Percentiles rank a stretch among this genome's conserved stretches.
Evolutionary conservation across 164 flowering plant genomes (phyloP).

Genomic region (Annona squamosa): DNA sequence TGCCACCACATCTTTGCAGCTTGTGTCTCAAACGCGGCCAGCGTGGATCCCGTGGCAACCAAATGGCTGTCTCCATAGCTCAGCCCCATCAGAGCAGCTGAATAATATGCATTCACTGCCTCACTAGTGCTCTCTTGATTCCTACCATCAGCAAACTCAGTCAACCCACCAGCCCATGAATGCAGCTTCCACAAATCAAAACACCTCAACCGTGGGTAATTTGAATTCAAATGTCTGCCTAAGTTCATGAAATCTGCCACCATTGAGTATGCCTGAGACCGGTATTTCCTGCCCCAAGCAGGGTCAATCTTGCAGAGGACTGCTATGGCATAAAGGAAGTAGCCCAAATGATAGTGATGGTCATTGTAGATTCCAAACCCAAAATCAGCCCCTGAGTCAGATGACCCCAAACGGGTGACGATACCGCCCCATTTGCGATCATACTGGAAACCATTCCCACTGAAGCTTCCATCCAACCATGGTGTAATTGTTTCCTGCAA

Average conservation of each 20-base stretch:
- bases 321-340: slow-evolving; percentile 77
- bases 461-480: slow-evolving; percentile 76
- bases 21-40: slow-evolving; percentile 61
- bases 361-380: slow-evolving; percentile 87
- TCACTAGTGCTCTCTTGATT: slow-evolving; percentile 90
- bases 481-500: slow-evolving; percentile 66
- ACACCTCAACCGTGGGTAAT: slow-evolving; percentile 63
- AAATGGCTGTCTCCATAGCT: slow-evolving; percentile 81
- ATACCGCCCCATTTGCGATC: slow-evolving; percentile 91
- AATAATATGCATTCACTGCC: slow-evolving; percentile 79
- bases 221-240: slow-evolving; percentile 30
- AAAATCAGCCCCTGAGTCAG: slow-evolving; percentile 76
- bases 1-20: slow-evolving; percentile 92
- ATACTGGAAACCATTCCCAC: slow-evolving; percentile 69
- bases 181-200: slow-evolving; percentile 84
- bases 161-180: slow-evolving; percentile 89
- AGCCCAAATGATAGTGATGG: slow-evolving; percentile 87
- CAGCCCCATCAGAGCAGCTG: slow-evolving; percentile 88
- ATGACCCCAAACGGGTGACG: slow-evolving; percentile 57
- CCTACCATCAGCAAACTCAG: slow-evolving; percentile 77
- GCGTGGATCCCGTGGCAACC: slow-evolving; percentile 60
- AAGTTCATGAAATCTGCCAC: slow-evolving; percentile 78
- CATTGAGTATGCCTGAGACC: slow-evolving; percentile 65
- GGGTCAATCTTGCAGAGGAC: slow-evolving; percentile 81
- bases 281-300: slow-evolving; percentile 81